Conservation (phyloP, 306 rosid species). For the Trichosanthes cucumerina region DNA sequence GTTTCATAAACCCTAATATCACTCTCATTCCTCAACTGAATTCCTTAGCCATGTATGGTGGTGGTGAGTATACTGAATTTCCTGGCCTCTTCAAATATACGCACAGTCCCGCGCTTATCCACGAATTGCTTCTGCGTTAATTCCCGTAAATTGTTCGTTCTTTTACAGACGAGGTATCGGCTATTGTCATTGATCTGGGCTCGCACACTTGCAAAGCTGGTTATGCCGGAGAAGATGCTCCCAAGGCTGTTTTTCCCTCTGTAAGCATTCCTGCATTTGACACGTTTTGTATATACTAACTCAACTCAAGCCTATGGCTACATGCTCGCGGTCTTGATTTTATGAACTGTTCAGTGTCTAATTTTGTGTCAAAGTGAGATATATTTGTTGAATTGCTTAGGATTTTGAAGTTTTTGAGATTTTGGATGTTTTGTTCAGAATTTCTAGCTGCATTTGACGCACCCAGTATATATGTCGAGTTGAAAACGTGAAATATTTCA, state of each 20-base stretch:
- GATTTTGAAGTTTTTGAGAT: not conserved
- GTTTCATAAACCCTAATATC: not conserved
- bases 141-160: not conserved
- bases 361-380: not conserved
- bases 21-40: not conserved
- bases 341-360: not conserved
- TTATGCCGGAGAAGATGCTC: constrained; percentile 97
- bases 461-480: not conserved
- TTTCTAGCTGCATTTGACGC: not conserved
- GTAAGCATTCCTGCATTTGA: constrained; percentile 28
- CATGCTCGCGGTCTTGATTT: not conserved
- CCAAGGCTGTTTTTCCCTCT: constrained; percentile 94
- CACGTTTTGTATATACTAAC: not conserved
- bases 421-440: not conserved
- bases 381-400: not conserved
- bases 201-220: constrained; percentile 98
- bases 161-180: constrained; percentile 81
- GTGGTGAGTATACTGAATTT: constrained; percentile 49
- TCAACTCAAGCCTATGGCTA: not conserved
- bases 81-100: not conserved
- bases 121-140: not conserved
- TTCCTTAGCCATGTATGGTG: constrained; percentile 70
- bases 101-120: not conserved
- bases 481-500: not conserved
- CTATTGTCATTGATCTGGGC: constrained; percentile 82